phyloP scores from a whole-genome alignment of 164 flowering plant species.

The grape (Vitis vinifera) region ASM3070453v1 NC_081810.1:23828001-23828500 shows the following conservation, averaged over 20 bases:
- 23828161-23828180: constrained; percentile 51
- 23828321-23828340: background rate
- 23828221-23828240: constrained; percentile 59
- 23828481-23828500: too few relatives aligned
- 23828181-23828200: constrained; percentile 70
- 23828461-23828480: too few relatives aligned
- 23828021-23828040: constrained; percentile 67
- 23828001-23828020: constrained; percentile 79
- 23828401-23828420: too few relatives aligned
- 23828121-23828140: constrained; percentile 50
- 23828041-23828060: constrained; percentile 68
- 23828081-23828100: constrained; percentile 71
- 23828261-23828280: background rate
- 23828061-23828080: constrained; percentile 72
- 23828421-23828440: too few relatives aligned
- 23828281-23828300: background rate
- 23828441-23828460: too few relatives aligned
- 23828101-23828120: constrained; percentile 42
- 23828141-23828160: constrained; percentile 50
- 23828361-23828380: too few relatives aligned
- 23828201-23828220: constrained; percentile 58
- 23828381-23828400: too few relatives aligned
- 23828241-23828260: constrained; percentile 26
- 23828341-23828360: background rate
- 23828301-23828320: background rate